phyloP scores from a whole-genome alignment of 2,329 filamentous ascomycete genomes.

The Parastagonospora nodorum region DNA sequence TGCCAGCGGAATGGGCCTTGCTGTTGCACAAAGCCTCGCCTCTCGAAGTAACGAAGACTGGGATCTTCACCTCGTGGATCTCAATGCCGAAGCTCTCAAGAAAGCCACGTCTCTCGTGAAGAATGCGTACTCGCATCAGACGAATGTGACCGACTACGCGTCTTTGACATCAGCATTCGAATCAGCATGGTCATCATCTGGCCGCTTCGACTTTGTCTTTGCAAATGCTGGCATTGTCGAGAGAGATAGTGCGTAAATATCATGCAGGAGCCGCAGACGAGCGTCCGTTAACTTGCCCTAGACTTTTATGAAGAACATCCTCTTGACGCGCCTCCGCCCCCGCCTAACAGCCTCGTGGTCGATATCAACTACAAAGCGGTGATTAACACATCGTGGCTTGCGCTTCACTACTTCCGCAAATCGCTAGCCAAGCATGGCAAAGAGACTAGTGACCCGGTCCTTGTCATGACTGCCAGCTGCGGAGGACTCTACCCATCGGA shows the following conservation, averaged over 20 bases:
- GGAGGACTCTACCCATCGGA: slow-evolving; percentile 46
- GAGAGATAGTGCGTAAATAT: slow-evolving; percentile 8
- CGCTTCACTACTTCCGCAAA: slow-evolving; percentile 49
- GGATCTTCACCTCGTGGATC: slow-evolving; percentile 50
- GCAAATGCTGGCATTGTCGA: slow-evolving; percentile 56
- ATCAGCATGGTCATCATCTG: slow-evolving; percentile 39
- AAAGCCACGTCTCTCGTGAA: slow-evolving; percentile 28
- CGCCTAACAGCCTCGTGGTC: slow-evolving; percentile 43
- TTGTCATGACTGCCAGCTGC: slow-evolving; percentile 48
- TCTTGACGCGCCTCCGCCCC: slow-evolving; percentile 32
- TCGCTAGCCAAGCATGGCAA: slow-evolving; percentile 18
- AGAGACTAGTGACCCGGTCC: slow-evolving; percentile 24
- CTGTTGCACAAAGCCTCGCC: slow-evolving; percentile 48
- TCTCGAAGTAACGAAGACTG: slow-evolving; percentile 38
- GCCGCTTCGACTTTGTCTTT: slow-evolving; percentile 55
- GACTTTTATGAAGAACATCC: slow-evolving; percentile 47
- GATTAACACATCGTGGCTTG: slow-evolving; percentile 48
- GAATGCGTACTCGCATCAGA: slow-evolving; percentile 47
- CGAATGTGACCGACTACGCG: slow-evolving; percentile 46
- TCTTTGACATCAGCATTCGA: slow-evolving; percentile 46
- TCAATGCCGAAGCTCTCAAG: slow-evolving; percentile 44
- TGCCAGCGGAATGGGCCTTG: slow-evolving; percentile 61
- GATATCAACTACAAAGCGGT: slow-evolving; percentile 47
- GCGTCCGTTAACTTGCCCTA: too few relatives aligned
- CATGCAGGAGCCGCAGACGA: too few relatives aligned